These are phyloP conservation scores for Aspergillus transmontanensis DNA, from an alignment of 2,329 filamentous ascomycete species.

Conservation along the genomic window DNA sequence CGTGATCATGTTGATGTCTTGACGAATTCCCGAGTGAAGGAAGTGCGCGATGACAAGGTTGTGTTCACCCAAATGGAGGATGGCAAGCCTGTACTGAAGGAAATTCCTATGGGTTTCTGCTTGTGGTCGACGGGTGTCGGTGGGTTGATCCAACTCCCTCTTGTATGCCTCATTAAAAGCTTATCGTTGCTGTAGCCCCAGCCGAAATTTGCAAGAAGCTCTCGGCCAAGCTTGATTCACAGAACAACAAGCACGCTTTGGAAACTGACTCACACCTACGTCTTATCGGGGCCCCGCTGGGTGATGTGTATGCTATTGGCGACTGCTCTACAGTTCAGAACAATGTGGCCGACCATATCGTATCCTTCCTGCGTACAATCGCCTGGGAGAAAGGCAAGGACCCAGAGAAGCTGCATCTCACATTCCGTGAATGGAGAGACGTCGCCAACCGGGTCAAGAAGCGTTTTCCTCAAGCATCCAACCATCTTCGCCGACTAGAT, in stretches of 20 bases:
- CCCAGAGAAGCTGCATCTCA: slow-evolving; percentile 82
- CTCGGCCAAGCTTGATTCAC: slow-evolving; percentile 72
- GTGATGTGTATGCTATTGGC: slow-evolving; percentile 94
- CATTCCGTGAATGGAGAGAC: slow-evolving; percentile 83
- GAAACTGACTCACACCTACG: slow-evolving; percentile 95
- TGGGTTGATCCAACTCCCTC: slow-evolving; percentile 30
- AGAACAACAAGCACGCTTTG: slow-evolving; percentile 87
- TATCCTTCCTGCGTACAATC: slow-evolving; percentile 83
- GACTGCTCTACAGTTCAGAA: slow-evolving; percentile 98
- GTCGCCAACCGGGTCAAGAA: slow-evolving; percentile 82
- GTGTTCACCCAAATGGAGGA: slow-evolving; percentile 83
- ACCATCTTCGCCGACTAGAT: slow-evolving; percentile 85
- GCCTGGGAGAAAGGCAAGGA: slow-evolving; percentile 92
- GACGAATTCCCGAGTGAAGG: slow-evolving; percentile 90
- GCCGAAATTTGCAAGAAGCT: slow-evolving; percentile 77
- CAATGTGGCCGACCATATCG: slow-evolving; percentile 88
- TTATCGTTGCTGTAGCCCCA: slow-evolving; percentile 56
- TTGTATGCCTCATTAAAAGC: neutral
- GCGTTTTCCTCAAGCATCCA: slow-evolving; percentile 86
- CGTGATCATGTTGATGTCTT: slow-evolving; percentile 90
- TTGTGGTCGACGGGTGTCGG: slow-evolving; percentile 94
- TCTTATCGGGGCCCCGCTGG: slow-evolving; percentile 82
- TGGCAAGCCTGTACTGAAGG: slow-evolving; percentile 78
- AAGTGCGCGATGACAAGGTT: slow-evolving; percentile 81
- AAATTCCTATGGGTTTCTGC: slow-evolving; percentile 93